phyloP scores from a whole-genome alignment of 176 grass and related monocot species.

The Echinochloa phyllopogon region DNA sequence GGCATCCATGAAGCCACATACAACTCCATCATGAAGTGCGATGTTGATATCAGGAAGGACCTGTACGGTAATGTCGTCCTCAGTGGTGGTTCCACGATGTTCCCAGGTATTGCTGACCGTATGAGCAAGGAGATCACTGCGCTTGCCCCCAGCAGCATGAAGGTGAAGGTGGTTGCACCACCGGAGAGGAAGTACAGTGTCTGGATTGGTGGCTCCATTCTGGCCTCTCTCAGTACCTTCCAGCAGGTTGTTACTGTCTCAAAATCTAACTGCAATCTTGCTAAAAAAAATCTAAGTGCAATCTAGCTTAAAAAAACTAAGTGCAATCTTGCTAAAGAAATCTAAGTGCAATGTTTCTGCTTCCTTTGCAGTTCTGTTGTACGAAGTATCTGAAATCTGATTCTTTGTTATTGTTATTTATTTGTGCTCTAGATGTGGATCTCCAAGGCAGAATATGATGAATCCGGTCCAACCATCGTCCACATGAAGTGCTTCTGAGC shows the following conservation, averaged over 20 bases:
- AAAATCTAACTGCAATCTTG: slow-evolving; percentile 3
- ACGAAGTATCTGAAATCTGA: background rate
- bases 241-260: slow-evolving; percentile 63
- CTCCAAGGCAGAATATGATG: slow-evolving; percentile 85
- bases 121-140: slow-evolving; percentile 93
- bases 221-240: slow-evolving; percentile 85
- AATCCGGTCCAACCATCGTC: slow-evolving; percentile 72
- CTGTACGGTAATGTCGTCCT: slow-evolving; percentile 81
- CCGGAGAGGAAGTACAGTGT: slow-evolving; percentile 94
- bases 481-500: slow-evolving; percentile 89
- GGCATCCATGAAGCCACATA: slow-evolving; percentile 88
- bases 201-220: slow-evolving; percentile 90
- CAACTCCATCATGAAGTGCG: slow-evolving; percentile 98
- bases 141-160: slow-evolving; percentile 88
- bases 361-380: background rate
- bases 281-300: too few relatives aligned
- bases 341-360: background rate
- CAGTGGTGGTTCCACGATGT: slow-evolving; percentile 89
- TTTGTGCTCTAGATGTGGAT: slow-evolving; percentile 74
- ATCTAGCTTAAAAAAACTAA: background rate
- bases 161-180: slow-evolving; percentile 83
- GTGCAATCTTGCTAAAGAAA: background rate
- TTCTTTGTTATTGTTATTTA: background rate
- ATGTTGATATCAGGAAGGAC: slow-evolving; percentile 88
- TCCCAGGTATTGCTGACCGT: slow-evolving; percentile 79